Conservation (phyloP, 129 eudicot species). For the Heracleum sosnowskyi region DNA sequence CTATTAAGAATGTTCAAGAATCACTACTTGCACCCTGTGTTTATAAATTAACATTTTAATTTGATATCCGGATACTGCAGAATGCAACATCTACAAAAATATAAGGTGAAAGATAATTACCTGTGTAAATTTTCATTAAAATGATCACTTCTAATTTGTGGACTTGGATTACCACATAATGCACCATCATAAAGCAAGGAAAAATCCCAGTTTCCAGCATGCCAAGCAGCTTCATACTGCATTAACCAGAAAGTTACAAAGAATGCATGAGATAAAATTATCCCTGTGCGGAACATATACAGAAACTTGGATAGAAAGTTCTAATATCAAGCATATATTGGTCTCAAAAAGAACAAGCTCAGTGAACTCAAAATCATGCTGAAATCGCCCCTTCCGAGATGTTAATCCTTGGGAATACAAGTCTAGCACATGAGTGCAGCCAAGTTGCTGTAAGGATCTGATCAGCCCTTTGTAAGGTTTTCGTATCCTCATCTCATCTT, state of each 20-base stretch:
- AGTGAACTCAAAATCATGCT: constrained; percentile 72
- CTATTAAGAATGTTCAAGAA: too few species aligned
- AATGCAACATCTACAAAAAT: background rate
- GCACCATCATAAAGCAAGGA: constrained; percentile 45
- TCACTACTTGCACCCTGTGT: too few species aligned
- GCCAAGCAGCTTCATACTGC: constrained; percentile 99
- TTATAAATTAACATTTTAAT: too few species aligned
- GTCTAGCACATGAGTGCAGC: constrained; percentile 88
- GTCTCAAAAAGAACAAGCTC: constrained; percentile 54
- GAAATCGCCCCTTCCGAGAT: constrained; percentile 64
- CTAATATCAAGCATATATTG: background rate
- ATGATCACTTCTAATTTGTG: constrained; percentile 31
- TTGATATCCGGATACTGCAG: background rate
- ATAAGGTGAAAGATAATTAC: constrained; percentile 23
- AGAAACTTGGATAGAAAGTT: background rate
- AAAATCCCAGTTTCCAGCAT: constrained; percentile 95
- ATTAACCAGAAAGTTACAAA: constrained; percentile 15
- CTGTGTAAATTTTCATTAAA: constrained; percentile 86
- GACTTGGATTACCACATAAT: constrained; percentile 27
- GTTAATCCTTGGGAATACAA: constrained; percentile 85
- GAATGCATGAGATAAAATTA: background rate
- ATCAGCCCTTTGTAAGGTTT: constrained; percentile 84
- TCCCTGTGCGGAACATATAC: background rate
- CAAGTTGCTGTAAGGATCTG: constrained; percentile 87
- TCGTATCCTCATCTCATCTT: constrained; percentile 48